These are phyloP conservation scores for Saturnispora dispora DNA, from an alignment of 805 yeast species.

Conservation along the genomic window DNA sequence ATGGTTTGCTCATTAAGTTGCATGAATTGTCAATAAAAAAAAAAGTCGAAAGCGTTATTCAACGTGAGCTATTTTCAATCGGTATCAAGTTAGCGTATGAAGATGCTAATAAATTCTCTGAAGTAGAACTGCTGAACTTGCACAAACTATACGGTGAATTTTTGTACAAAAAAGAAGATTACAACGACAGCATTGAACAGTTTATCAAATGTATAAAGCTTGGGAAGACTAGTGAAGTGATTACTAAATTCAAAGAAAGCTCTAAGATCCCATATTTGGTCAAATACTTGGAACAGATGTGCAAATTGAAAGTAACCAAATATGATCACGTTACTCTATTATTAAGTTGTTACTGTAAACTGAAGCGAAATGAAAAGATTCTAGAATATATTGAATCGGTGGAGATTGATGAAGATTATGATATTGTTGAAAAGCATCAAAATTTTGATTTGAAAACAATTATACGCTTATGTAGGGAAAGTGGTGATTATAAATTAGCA, in stretches of 20 bases:
- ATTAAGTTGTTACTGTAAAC: constrained; percentile 70
- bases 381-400: constrained; percentile 43
- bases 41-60: constrained; percentile 58
- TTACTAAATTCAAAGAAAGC: constrained; percentile 70
- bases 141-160: constrained; percentile 61
- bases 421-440: constrained; percentile 27
- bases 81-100: constrained; percentile 59
- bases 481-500: constrained; percentile 58
- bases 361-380: constrained; percentile 52
- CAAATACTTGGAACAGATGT: constrained; percentile 51
- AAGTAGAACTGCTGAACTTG: constrained; percentile 31
- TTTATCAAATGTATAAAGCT: constrained; percentile 42
- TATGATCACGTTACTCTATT: constrained; percentile 76
- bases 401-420: constrained; percentile 26
- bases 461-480: constrained; percentile 61
- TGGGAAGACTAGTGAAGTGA: constrained; percentile 64
- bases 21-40: constrained; percentile 59
- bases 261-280: constrained; percentile 59
- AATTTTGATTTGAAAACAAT: constrained; percentile 63
- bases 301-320: constrained; percentile 47
- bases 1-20: constrained; percentile 63
- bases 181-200: constrained; percentile 62
- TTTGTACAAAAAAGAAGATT: constrained; percentile 57
- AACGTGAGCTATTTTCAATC: constrained; percentile 59
- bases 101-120: constrained; percentile 19